These are phyloP conservation scores for Aspergillus novoparasiticus DNA, from an alignment of 2,329 filamentous ascomycete species.

Conservation along the genomic window DNA sequence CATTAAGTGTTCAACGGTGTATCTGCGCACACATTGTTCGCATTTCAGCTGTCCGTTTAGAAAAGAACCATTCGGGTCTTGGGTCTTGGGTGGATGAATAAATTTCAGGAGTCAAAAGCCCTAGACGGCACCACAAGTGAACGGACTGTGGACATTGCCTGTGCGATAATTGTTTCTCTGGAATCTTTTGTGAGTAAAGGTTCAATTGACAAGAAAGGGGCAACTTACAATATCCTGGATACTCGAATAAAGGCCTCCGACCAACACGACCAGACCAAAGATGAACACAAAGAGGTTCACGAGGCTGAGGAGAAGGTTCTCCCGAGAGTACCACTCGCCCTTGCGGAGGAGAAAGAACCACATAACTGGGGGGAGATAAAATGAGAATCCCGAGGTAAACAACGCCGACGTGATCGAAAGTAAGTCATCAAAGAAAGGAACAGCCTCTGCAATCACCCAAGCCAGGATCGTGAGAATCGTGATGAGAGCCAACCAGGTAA, in stretches of 20 bases:
- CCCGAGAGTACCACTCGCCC: slow-evolving; percentile 25
- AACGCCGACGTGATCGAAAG: slow-evolving; percentile 53
- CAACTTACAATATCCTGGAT: not conserved
- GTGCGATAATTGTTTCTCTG: not conserved
- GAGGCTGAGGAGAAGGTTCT: slow-evolving; percentile 36
- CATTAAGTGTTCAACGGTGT: not conserved
- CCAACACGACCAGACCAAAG: not conserved
- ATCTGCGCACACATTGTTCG: not conserved
- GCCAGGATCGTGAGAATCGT: not conserved
- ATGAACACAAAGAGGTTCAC: not conserved
- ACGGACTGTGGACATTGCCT: not conserved
- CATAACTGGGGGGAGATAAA: slow-evolving; percentile 60
- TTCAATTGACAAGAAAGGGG: too few species aligned
- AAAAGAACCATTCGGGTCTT: not conserved
- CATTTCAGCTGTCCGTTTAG: not conserved
- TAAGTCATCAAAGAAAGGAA: not conserved
- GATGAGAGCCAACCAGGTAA: not conserved
- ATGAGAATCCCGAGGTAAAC: slow-evolving; percentile 85
- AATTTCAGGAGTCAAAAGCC: not conserved
- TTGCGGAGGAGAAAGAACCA: slow-evolving; percentile 28
- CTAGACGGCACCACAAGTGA: not conserved
- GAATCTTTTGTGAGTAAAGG: not conserved
- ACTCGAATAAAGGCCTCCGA: not conserved
- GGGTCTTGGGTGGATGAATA: not conserved
- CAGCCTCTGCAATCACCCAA: not conserved